Conservation (phyloP, 169 alveolate genomes). For the Plasmodium gallinaceum region DNA sequence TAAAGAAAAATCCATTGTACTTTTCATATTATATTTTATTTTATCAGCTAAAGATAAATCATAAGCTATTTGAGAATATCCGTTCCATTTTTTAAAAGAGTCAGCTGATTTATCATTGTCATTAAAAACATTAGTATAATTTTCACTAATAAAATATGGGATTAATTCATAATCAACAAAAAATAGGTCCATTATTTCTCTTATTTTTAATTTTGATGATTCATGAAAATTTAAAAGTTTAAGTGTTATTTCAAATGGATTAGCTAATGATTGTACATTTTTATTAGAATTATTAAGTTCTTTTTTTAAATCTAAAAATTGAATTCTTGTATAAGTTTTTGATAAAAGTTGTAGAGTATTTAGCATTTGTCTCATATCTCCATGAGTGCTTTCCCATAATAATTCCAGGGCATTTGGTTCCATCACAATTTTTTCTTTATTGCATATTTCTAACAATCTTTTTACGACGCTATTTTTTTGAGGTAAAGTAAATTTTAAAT, state of each 20-base stretch:
- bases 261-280: conserved; percentile 90
- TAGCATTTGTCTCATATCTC: conserved; percentile 94
- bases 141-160: conserved; percentile 95
- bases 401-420: conserved; percentile 90
- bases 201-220: conserved; percentile 78
- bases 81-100: conserved; percentile 77
- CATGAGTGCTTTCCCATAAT: conserved; percentile 91
- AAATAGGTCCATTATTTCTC: conserved; percentile 90
- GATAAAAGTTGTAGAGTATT: conserved; percentile 93
- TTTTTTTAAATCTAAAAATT: conserved; percentile 80
- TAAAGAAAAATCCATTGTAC: conserved; percentile 90
- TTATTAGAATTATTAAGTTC: conserved; percentile 84
- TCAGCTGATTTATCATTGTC: conserved; percentile 75
- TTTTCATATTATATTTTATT: conserved; percentile 86
- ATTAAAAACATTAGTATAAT: conserved; percentile 88
- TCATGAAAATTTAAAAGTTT: conserved; percentile 86
- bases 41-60: conserved; percentile 90
- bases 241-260: conserved; percentile 90
- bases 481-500: conserved; percentile 93
- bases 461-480: conserved; percentile 85
- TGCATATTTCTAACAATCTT: conserved; percentile 90
- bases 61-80: conserved; percentile 77
- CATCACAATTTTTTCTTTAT: conserved; percentile 90
- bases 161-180: conserved; percentile 95
- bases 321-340: conserved; percentile 77